Conservation (phyloP, 345 rosid species). For the Nasturtium officinale region DNA sequence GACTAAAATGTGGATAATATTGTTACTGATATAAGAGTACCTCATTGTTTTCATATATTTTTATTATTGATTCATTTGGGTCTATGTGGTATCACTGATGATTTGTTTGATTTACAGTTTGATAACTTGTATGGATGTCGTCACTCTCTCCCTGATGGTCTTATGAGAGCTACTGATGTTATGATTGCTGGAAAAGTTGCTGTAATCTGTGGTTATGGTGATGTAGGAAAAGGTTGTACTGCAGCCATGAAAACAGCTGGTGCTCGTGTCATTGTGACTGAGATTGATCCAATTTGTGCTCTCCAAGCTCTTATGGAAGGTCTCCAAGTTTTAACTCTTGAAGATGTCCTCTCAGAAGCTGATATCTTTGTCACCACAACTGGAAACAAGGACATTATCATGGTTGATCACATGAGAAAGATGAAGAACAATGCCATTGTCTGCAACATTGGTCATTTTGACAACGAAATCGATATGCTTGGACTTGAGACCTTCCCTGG, state of each 20-base stretch:
- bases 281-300: slow-evolving; percentile 75
- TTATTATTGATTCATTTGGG: slow-evolving; percentile 5
- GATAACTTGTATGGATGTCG: slow-evolving; percentile 78
- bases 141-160: slow-evolving; percentile 66
- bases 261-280: slow-evolving; percentile 72
- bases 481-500: slow-evolving; percentile 69
- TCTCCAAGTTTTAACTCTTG: slow-evolving; percentile 58
- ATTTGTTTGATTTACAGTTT: slow-evolving; percentile 45
- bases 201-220: slow-evolving; percentile 74
- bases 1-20: neutral
- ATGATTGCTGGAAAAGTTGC: slow-evolving; percentile 72
- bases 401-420: slow-evolving; percentile 65
- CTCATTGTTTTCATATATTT: neutral
- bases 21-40: neutral
- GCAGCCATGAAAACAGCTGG: slow-evolving; percentile 69
- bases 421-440: slow-evolving; percentile 79
- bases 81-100: neutral
- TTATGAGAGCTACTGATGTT: slow-evolving; percentile 70
- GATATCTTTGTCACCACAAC: slow-evolving; percentile 76
- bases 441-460: slow-evolving; percentile 78
- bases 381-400: slow-evolving; percentile 74
- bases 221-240: slow-evolving; percentile 80
- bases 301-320: slow-evolving; percentile 85
- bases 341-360: slow-evolving; percentile 58
- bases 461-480: slow-evolving; percentile 68